These are phyloP conservation scores for Leccinum angustisporum DNA, from an alignment of 1,284 basidiomycete genomes.

Conservation along the genomic window DNA sequence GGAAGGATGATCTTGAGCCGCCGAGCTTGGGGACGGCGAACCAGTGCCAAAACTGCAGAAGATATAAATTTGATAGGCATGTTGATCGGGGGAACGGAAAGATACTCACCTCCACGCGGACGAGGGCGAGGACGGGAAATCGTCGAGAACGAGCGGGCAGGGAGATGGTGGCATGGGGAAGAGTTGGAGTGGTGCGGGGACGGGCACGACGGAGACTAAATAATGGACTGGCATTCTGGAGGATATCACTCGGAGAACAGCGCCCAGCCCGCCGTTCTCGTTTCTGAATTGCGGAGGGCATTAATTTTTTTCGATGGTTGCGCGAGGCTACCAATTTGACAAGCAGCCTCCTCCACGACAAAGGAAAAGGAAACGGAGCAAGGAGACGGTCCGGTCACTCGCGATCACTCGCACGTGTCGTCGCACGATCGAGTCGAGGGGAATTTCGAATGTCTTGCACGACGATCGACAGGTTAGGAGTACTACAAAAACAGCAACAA, in stretches of 20 bases:
- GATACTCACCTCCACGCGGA: conserved; percentile 29
- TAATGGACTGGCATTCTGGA: conserved; percentile 14
- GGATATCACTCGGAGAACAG: conserved; percentile 9
- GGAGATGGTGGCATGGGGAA: conserved; percentile 12
- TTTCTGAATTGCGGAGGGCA: background rate
- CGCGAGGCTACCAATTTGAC: conserved; percentile 1
- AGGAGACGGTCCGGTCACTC: background rate
- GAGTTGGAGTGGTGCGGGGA: background rate
- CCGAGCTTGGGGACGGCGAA: conserved; percentile 19
- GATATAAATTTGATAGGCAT: background rate
- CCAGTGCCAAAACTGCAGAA: conserved; percentile 13
- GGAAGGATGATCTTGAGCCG: conserved; percentile 11
- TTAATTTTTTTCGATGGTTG: conserved; percentile 1
- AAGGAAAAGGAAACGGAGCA: background rate
- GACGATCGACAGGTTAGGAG: conserved; percentile 1
- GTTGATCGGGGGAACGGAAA: background rate
- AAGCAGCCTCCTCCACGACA: background rate
- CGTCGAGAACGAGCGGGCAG: background rate
- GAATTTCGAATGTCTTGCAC: conserved; percentile 7
- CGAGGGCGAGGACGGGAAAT: conserved; percentile 22
- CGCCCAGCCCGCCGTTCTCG: conserved; percentile 9
- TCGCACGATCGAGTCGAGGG: background rate
- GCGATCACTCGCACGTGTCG: background rate
- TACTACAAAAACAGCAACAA: conserved; percentile 12
- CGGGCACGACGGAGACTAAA: conserved; percentile 1